Base-by-base conservation (phyloP, 352 stramenopile genomes). In the Pythium brachiatum region DNA sequence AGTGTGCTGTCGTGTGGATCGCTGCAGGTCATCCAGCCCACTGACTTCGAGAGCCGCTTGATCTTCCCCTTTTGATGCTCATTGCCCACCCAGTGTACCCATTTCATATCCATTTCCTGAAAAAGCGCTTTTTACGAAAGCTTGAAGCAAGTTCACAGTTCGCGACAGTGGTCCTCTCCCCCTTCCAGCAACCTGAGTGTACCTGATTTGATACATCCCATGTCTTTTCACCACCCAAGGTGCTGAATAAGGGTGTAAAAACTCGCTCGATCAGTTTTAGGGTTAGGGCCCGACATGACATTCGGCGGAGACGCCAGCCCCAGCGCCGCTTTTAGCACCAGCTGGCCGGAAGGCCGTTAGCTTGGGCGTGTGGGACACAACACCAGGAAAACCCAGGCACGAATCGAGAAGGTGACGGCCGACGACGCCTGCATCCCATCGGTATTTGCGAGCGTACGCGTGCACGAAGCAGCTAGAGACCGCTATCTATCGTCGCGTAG, bases 11-110 rank as follows among this genome's bases (percentile, higher is more conserved):
- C n/a, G n/a, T n/a, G n/a, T 23, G 15, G 4, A 44, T 44, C 16
- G 38, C 16, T 44, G 7, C 16, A 85, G 79, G 69, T 84, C 25
- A 68, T 86, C 46, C 79, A 84, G 60, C 69, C 69, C 26, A 89
- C 77, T 0, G 79, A 89, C 59, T 89, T 83, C 47, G 79, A 89
- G 53, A 89, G 75, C 46, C 74, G 69, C 36, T 62, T 84, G 41
- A 70, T 86, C 23, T 66, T 87, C 52, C 70, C 65, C 31, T 87
- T 89, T 62, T 89, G 46, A 85, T 34, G 31, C 13, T 23, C 36
- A 27, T 41, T 21, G 7, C 7, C 12, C 31, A 47, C 52, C 21
- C 27, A 44, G 29, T 48, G 36, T 18, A 41, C 15, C 18, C 29
- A 57, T 56, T 25, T 44, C 16, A 8, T 7, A 53, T 53, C 52